A percentile compares a stretch with the other conserved stretches of the same genome.
Conservation (phyloP, 768 basidiomycete genomes). For the Agaricus subrufescens region DNA sequence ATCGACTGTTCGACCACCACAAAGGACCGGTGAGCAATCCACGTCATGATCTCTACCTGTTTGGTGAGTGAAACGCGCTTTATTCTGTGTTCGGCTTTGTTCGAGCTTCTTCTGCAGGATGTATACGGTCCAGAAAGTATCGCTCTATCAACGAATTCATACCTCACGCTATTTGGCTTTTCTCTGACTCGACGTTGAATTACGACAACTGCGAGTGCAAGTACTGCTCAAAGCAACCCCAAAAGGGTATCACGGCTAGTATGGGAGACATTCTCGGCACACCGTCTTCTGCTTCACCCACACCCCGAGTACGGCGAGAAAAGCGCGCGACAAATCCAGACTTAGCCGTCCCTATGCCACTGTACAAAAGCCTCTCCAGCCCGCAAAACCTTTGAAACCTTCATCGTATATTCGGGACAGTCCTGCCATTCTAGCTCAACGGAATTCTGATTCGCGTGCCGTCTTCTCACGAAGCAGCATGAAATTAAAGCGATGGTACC, state of each 20-base stretch:
- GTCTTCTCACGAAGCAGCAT: conserved; percentile 40
- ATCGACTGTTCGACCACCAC: conserved; percentile 71
- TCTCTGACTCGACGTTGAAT: conserved; percentile 44
- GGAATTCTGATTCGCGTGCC: conserved; percentile 60
- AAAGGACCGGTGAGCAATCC: conserved; percentile 53
- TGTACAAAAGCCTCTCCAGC: conserved; percentile 30
- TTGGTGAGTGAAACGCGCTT: conserved; percentile 45
- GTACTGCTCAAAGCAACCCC: conserved; percentile 68
- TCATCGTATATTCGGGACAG: conserved; percentile 34
- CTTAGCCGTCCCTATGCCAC: conserved; percentile 32
- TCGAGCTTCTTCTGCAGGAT: conserved; percentile 29
- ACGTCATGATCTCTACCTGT: conserved; percentile 76
- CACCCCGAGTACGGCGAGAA: neutral
- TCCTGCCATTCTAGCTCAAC: conserved; percentile 49
- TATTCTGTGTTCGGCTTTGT: neutral
- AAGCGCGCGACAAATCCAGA: conserved; percentile 19
- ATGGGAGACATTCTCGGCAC: conserved; percentile 32
- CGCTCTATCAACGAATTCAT: conserved; percentile 84
- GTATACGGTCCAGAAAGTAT: conserved; percentile 44
- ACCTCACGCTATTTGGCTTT: conserved; percentile 80
- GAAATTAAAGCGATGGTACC: conserved; percentile 36
- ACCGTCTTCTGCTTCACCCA: conserved; percentile 4
- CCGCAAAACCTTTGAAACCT: conserved; percentile 22
- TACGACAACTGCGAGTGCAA: conserved; percentile 63
- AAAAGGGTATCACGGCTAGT: conserved; percentile 62